Evolutionary conservation across 495 filamentous ascomycete genomes (phyloP).

Genomic region (Aspergillus wentii): DNA sequence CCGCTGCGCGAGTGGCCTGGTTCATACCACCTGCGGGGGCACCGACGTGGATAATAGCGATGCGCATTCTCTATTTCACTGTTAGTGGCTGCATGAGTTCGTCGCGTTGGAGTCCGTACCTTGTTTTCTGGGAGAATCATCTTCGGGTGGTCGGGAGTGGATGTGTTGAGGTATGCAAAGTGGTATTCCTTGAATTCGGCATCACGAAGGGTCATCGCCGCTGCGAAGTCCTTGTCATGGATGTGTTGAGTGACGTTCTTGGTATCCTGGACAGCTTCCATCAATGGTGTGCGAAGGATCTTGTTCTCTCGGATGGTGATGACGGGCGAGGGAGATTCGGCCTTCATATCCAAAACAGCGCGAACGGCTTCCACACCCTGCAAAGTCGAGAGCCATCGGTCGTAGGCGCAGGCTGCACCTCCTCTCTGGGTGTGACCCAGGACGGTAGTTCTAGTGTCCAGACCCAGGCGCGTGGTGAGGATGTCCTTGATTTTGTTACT

Average conservation of each 20-base stretch:
- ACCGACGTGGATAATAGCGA: constrained; percentile 95
- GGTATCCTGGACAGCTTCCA: constrained; percentile 82
- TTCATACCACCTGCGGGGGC: constrained; percentile 99
- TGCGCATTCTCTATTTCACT: constrained; percentile 71
- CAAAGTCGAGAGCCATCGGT: constrained; percentile 86
- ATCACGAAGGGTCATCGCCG: constrained; percentile 82
- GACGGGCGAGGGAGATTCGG: constrained; percentile 85
- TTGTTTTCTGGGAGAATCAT: constrained; percentile 65
- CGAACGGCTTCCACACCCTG: constrained; percentile 97
- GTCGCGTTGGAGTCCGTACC: constrained; percentile 32
- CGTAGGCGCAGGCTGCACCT: constrained; percentile 87
- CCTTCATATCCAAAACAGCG: constrained; percentile 87
- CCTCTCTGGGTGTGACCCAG: constrained; percentile 95
- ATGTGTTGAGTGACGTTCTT: constrained; percentile 80
- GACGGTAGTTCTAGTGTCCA: constrained; percentile 94
- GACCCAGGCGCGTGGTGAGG: constrained; percentile 68
- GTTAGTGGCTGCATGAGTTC: constrained; percentile 9
- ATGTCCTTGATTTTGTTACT: constrained; percentile 79
- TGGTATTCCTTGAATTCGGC: constrained; percentile 94
- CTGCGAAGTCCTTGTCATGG: constrained; percentile 71
- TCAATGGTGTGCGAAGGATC: constrained; percentile 80
- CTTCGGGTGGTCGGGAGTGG: constrained; percentile 60
- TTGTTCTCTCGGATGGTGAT: constrained; percentile 98
- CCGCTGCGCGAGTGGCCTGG: constrained; percentile 87
- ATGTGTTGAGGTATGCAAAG: constrained; percentile 83